Conservation (phyloP, 108 stramenopile genomes). For the Cyclotella cryptica region DNA sequence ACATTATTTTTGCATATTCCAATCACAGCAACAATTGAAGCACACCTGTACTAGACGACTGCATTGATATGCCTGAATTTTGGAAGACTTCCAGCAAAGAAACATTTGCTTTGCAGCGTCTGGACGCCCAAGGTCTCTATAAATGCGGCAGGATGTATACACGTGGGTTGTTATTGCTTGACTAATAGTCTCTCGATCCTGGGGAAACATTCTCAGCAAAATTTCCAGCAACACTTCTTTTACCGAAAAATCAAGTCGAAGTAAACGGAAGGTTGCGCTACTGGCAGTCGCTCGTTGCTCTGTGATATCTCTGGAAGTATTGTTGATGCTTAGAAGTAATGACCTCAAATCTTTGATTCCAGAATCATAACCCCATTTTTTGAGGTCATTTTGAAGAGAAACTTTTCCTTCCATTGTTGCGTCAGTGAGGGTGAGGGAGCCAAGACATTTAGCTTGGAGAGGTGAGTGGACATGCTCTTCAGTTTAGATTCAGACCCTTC, state of each 20-base stretch:
- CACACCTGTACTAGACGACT: neutral
- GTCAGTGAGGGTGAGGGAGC: conserved; percentile 25
- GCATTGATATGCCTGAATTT: conserved; percentile 2
- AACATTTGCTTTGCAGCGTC: conserved; percentile 49
- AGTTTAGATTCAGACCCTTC: conserved; percentile 45
- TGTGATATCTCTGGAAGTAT: conserved; percentile 16
- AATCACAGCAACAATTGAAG: conserved; percentile 57
- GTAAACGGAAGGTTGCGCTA: conserved; percentile 21
- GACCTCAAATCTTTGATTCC: conserved; percentile 26
- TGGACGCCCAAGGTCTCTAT: conserved; percentile 49
- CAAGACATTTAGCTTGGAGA: conserved; percentile 41
- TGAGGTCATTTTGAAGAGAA: conserved; percentile 13
- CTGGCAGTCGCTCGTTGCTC: conserved; percentile 16
- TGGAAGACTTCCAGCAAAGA: conserved; percentile 39
- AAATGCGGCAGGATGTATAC: conserved; percentile 50
- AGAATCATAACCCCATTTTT: conserved; percentile 32
- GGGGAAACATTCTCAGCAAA: conserved; percentile 17
- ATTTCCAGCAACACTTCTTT: conserved; percentile 43
- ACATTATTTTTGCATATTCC: conserved; percentile 78
- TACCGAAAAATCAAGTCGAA: conserved; percentile 36
- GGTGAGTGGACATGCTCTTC: conserved; percentile 27
- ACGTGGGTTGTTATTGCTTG: conserved; percentile 55
- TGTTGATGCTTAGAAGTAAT: conserved; percentile 32
- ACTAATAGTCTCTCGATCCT: conserved; percentile 12
- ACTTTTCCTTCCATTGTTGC: conserved; percentile 27